A percentile compares a stretch with the other conserved stretches of the same genome.
Evolutionary conservation across 2,329 filamentous ascomycete species (phyloP).

Genomic region (Scedosporium minutisporum): DNA sequence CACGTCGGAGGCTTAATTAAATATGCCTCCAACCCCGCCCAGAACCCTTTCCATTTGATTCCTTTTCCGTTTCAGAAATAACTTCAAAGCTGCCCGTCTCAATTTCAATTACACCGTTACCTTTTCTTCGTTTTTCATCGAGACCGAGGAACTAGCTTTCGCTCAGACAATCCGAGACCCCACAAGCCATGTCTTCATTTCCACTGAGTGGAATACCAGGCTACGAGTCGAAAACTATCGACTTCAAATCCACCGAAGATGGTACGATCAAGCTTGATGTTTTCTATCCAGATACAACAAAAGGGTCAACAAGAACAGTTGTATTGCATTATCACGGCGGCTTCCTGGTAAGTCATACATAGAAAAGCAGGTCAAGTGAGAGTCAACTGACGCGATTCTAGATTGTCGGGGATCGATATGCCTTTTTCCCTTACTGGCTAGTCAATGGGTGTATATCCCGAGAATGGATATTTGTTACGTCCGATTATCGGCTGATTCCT

Average conservation of each 20-base stretch:
- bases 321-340: neutral
- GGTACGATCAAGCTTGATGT: neutral
- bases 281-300: neutral
- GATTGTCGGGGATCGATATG: constrained; percentile 8
- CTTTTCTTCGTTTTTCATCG: no score
- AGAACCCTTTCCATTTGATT: no score
- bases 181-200: neutral
- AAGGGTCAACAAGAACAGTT: neutral
- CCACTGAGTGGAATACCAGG: neutral
- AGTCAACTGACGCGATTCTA: neutral
- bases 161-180: no score
- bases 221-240: neutral
- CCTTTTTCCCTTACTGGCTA: constrained; percentile 9
- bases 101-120: no score
- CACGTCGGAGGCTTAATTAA: no score
- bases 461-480: constrained; percentile 8
- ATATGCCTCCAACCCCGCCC: no score
- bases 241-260: neutral
- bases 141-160: no score
- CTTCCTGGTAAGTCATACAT: neutral
- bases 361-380: neutral
- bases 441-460: constrained; percentile 3
- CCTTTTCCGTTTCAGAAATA: no score
- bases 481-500: constrained; percentile 10
- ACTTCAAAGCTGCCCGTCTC: no score